Evolutionary conservation across 768 basidiomycete genomes (phyloP).

Genomic region (Tricholoma sp.): DNA sequence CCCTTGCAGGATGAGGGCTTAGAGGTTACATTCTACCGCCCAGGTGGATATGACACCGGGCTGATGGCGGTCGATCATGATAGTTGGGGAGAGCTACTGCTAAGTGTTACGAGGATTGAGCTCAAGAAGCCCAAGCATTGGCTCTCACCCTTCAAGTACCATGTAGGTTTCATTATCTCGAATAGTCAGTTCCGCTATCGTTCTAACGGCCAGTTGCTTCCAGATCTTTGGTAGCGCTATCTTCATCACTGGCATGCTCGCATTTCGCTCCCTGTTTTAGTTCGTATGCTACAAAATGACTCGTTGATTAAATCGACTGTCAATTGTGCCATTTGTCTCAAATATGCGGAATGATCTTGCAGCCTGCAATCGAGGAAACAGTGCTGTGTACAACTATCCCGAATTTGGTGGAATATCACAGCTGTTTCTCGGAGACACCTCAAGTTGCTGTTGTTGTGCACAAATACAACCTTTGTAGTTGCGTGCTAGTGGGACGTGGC

Average conservation of each 20-base stretch:
- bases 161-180: neutral
- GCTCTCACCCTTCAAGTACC: neutral
- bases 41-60: neutral
- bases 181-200: neutral
- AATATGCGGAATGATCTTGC: too few species aligned
- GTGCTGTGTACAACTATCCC: too few species aligned
- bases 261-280: neutral
- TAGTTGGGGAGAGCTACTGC: neutral
- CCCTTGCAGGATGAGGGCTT: neutral
- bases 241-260: neutral
- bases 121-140: neutral
- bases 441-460: too few species aligned
- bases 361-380: too few species aligned
- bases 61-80: conserved; percentile 1
- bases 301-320: too few species aligned
- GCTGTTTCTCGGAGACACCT: too few species aligned
- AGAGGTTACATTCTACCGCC: conserved; percentile 1
- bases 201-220: neutral
- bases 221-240: neutral
- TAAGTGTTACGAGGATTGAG: conserved; percentile 1
- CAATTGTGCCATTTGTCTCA: too few species aligned
- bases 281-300: too few species aligned
- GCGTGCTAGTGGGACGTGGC: too few species aligned
- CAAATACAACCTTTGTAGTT: too few species aligned
- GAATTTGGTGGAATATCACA: too few species aligned